phyloP scores from a whole-genome alignment of 495 filamentous ascomycete genomes.

The Rostrohypoxylon terebratum region DNA sequence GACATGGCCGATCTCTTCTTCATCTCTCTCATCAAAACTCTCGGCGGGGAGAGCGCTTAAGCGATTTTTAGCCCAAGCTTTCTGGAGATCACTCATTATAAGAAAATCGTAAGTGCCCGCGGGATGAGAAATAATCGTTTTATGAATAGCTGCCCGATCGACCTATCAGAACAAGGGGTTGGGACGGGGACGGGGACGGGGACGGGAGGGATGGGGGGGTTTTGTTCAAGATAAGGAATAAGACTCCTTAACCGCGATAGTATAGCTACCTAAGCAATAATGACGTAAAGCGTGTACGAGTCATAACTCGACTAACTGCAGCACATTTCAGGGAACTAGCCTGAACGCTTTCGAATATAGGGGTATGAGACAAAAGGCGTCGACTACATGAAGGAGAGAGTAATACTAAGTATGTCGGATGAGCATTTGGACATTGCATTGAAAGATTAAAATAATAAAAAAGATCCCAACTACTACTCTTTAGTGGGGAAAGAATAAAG shows the following conservation, averaged over 20 bases:
- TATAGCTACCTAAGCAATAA: background rate
- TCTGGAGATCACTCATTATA: constrained; percentile 88
- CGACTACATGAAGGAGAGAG: background rate
- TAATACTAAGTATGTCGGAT: background rate
- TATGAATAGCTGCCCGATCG: constrained; percentile 18
- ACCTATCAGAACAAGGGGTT: background rate
- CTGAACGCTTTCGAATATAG: background rate
- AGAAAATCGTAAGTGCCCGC: background rate
- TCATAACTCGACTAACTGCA: constrained; percentile 12
- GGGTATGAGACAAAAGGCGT: background rate
- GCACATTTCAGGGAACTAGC: background rate
- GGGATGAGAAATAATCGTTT: background rate
- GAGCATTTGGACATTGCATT: background rate
- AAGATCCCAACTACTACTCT: background rate
- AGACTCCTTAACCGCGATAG: background rate
- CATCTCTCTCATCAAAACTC: constrained; percentile 62
- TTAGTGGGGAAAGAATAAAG: background rate
- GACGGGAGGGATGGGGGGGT: no score
- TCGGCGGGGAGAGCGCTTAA: constrained; percentile 71
- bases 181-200: no score
- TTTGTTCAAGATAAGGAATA: constrained; percentile 14
- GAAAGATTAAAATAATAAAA: background rate
- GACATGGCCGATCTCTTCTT: constrained; percentile 61
- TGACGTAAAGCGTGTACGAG: constrained; percentile 1
- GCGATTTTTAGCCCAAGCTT: constrained; percentile 83